phyloP scores from a whole-genome alignment of 306 rosid species.

The Vachellia pachyceras region DNA sequence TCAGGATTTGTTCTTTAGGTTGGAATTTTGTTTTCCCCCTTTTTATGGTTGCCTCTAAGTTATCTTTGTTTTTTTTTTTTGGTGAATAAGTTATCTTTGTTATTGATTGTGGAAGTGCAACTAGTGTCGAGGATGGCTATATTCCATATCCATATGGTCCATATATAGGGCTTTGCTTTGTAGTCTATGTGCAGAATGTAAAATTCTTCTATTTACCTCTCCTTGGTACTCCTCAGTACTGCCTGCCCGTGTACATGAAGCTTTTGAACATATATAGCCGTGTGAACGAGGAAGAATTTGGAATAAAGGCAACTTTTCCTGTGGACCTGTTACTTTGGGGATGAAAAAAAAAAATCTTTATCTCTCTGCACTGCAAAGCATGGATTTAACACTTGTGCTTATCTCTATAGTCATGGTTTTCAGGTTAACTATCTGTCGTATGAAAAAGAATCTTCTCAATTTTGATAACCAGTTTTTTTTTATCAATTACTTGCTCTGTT shows the following conservation, averaged over 20 bases:
- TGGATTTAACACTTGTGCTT: background rate
- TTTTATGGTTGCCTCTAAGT: constrained; percentile 23
- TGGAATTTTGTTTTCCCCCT: constrained; percentile 43
- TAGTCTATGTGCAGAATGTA: constrained; percentile 22
- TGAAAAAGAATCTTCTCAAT: background rate
- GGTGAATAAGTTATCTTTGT: constrained; percentile 37
- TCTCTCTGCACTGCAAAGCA: background rate
- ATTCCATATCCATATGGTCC: constrained; percentile 15
- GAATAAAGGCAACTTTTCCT: background rate
- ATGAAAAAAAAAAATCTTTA: background rate
- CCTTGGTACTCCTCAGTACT: background rate
- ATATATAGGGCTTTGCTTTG: constrained; percentile 1
- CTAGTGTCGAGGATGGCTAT: constrained; percentile 39
- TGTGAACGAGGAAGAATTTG: background rate
- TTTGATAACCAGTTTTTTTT: background rate
- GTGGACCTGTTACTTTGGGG: background rate
- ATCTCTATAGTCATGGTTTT: background rate
- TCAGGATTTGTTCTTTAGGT: constrained; percentile 55
- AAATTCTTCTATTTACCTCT: constrained; percentile 11
- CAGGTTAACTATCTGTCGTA: background rate
- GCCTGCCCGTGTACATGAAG: background rate
- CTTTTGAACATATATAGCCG: background rate
- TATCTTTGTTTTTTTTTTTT: constrained; percentile 26
- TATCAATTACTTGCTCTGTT: too few species aligned
- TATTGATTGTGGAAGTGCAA: constrained; percentile 47